Percentiles rank a stretch among this genome's conserved stretches.
These are phyloP conservation scores for Tilletia caries DNA, from an alignment of 1,284 basidiomycete genomes.

Conservation along the genomic window DNA sequence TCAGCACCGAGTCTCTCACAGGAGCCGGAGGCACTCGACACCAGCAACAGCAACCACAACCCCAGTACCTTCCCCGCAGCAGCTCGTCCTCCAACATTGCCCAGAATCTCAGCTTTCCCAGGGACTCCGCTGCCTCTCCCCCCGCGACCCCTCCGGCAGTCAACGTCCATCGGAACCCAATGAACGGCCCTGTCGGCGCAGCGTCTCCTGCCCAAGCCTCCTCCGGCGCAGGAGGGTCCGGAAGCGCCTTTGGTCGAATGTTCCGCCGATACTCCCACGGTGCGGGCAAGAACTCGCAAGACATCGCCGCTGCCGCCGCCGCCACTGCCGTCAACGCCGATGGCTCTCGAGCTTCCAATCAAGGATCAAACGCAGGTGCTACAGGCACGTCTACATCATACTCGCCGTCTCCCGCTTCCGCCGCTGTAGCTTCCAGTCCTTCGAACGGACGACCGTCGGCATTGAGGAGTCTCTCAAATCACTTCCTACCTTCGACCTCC, in stretches of 20 bases:
- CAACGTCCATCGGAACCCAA: background rate
- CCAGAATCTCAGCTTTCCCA: background rate
- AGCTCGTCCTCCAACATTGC: conserved; percentile 2
- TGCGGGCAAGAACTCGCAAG: conserved; percentile 20
- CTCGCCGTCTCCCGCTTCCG: conserved; percentile 16
- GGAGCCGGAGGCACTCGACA: background rate
- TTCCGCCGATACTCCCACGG: conserved; percentile 43
- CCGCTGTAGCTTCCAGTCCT: conserved; percentile 21
- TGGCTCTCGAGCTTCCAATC: background rate
- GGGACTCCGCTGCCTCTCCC: background rate
- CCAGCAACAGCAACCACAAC: background rate
- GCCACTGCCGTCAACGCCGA: conserved; percentile 17
- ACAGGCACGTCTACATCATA: conserved; percentile 21
- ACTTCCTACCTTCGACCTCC: conserved; percentile 9
- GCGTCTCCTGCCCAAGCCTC: background rate
- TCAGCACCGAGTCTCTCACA: background rate
- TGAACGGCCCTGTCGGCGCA: background rate
- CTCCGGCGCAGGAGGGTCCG: too few species aligned
- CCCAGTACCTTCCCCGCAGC: conserved; percentile 3
- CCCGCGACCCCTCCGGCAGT: conserved; percentile 1
- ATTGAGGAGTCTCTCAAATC: conserved; percentile 10
- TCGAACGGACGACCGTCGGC: background rate
- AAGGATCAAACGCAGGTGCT: conserved; percentile 21
- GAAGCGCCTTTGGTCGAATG: conserved; percentile 36
- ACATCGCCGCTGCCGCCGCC: conserved; percentile 21